Evolutionary conservation across 805 yeast species (phyloP).

Genomic region (Wickerhamiella azyma): DNA sequence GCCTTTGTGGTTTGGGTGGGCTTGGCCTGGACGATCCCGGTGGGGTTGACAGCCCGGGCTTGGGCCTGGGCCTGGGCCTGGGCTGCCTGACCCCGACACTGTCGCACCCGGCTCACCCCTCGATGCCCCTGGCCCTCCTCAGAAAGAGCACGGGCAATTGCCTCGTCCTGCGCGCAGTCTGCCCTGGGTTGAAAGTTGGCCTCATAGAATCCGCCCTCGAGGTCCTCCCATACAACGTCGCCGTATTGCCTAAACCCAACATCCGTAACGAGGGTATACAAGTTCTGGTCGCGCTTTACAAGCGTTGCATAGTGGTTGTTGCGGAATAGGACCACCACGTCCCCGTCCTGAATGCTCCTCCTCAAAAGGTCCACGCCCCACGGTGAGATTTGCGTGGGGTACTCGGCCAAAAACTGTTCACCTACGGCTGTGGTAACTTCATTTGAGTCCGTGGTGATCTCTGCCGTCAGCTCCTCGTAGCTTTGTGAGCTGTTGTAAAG

Average conservation of each 20-base stretch:
- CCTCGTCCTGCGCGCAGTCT: conserved; percentile 9
- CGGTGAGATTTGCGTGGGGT: conserved; percentile 64
- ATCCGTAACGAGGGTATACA: conserved; percentile 65
- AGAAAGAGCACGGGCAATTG: conserved; percentile 1
- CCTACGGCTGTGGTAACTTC: not conserved
- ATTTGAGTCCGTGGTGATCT: conserved; percentile 5
- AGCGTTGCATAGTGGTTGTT: conserved; percentile 81
- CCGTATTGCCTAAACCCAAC: conserved; percentile 38
- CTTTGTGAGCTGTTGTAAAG: conserved; percentile 15
- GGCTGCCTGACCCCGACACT: not conserved
- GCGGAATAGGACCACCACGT: conserved; percentile 63
- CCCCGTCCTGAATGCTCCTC: conserved; percentile 34
- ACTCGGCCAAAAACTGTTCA: conserved; percentile 39
- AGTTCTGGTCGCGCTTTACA: conserved; percentile 29
- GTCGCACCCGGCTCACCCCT: not conserved
- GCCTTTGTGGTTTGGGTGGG: too few species aligned
- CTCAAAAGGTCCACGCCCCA: conserved; percentile 44
- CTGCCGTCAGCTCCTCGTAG: conserved; percentile 19
- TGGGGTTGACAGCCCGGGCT: too few species aligned
- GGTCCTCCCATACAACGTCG: conserved; percentile 70
- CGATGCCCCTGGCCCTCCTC: not conserved
- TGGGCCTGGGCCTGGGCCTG: not conserved
- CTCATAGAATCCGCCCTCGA: conserved; percentile 56
- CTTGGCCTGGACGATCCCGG: not conserved
- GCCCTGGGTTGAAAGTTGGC: conserved; percentile 44